These are phyloP conservation scores for Penicillium sp. DNA, from an alignment of 2,329 filamentous ascomycete genomes.

Conservation along the genomic window DNA sequence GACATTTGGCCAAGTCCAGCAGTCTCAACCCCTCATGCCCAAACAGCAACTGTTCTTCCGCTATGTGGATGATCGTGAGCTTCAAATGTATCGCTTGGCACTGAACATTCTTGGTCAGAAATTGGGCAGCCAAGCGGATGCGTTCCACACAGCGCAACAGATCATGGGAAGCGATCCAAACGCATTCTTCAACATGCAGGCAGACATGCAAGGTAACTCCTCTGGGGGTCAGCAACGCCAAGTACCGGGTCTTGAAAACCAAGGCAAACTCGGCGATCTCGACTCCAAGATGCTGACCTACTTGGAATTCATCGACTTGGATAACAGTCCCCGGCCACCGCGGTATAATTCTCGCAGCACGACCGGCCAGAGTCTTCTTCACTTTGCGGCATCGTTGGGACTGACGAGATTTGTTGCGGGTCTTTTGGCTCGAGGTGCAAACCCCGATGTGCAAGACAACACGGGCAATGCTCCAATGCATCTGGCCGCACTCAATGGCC, in stretches of 20 bases:
- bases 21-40: conserved; percentile 43
- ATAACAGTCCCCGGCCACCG: conserved; percentile 67
- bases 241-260: conserved; percentile 43
- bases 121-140: conserved; percentile 47
- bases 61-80: conserved; percentile 57
- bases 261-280: conserved; percentile 51
- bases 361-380: conserved; percentile 77
- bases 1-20: conserved; percentile 48
- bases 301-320: conserved; percentile 75
- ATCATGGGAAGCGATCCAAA: conserved; percentile 47
- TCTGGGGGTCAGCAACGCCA: conserved; percentile 47
- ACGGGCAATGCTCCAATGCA: conserved; percentile 81
- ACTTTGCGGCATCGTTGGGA: conserved; percentile 72
- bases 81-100: conserved; percentile 47
- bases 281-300: conserved; percentile 69
- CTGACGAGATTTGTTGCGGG: conserved; percentile 73
- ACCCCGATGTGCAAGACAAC: conserved; percentile 70
- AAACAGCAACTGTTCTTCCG: conserved; percentile 62
- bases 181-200: conserved; percentile 49
- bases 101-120: conserved; percentile 48
- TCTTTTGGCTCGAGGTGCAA: conserved; percentile 73
- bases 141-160: conserved; percentile 49
- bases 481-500: conserved; percentile 72
- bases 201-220: conserved; percentile 38
- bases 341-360: conserved; percentile 63